These are phyloP conservation scores for Gonium pectorale DNA, from an alignment of 139 green algal species.

Conservation along the genomic window DNA sequence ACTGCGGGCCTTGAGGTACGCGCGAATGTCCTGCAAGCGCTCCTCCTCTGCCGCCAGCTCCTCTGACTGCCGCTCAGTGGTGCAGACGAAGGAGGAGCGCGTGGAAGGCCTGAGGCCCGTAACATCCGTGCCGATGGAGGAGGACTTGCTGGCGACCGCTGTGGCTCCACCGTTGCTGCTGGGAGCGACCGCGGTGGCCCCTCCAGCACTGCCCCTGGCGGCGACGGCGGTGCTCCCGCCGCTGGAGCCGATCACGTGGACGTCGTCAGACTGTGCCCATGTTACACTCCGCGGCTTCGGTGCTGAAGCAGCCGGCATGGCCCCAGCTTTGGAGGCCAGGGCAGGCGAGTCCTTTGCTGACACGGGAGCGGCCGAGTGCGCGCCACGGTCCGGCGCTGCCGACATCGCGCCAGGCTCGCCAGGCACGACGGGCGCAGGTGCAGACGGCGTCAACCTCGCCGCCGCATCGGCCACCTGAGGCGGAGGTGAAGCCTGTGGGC, in stretches of 20 bases:
- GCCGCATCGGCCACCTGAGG: too few species aligned
- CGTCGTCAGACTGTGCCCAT: neutral
- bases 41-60: constrained; percentile 40
- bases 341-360: neutral
- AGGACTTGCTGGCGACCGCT: neutral
- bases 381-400: neutral
- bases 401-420: neutral
- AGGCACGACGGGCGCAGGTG: neutral
- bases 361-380: neutral
- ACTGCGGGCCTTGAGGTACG: constrained; percentile 9
- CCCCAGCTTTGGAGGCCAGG: neutral
- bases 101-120: constrained; percentile 15
- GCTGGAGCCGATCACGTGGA: neutral
- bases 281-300: neutral
- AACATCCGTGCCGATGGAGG: neutral
- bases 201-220: too few species aligned
- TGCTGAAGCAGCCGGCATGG: neutral
- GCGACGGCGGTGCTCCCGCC: neutral
- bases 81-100: constrained; percentile 23
- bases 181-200: neutral
- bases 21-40: constrained; percentile 14
- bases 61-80: neutral
- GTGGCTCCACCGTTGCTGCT: neutral
- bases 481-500: too few species aligned
- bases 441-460: too few species aligned